These are phyloP conservation scores for Rhodotorula sp. DNA, from an alignment of 1,284 basidiomycete species.

Conservation along the genomic window DNA sequence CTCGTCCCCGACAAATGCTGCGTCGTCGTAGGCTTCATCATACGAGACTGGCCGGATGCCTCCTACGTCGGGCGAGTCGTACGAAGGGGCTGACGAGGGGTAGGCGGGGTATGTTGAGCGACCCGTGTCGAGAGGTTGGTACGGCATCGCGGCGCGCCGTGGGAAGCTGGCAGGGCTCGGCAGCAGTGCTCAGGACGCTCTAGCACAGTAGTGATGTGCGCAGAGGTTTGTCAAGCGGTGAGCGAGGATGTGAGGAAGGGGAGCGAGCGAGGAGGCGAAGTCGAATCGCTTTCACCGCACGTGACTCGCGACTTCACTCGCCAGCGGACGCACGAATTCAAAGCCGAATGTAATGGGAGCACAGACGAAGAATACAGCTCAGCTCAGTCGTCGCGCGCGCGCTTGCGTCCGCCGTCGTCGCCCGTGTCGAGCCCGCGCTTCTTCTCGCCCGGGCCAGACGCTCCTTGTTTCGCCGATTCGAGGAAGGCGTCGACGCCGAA, in stretches of 20 bases:
- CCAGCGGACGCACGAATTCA: too few species aligned
- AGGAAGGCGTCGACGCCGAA: slow-evolving; percentile 97
- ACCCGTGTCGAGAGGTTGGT: not conserved
- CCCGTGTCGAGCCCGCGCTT: slow-evolving; percentile 57
- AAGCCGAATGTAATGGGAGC: too few species aligned
- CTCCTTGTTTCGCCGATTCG: slow-evolving; percentile 86
- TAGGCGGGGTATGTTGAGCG: slow-evolving; percentile 1
- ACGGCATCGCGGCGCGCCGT: not conserved
- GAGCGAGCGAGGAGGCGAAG: too few species aligned
- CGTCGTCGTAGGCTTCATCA: slow-evolving; percentile 4
- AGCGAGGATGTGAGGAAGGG: too few species aligned
- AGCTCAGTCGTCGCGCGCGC: slow-evolving; percentile 24
- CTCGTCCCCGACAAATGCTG: not conserved
- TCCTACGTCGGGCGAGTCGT: not conserved
- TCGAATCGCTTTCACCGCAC: too few species aligned
- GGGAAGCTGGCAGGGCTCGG: too few species aligned
- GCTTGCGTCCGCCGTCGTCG: slow-evolving; percentile 34
- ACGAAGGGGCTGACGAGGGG: not conserved
- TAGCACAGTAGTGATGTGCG: too few species aligned
- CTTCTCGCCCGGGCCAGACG: slow-evolving; percentile 53
- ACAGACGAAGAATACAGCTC: not conserved
- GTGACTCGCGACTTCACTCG: too few species aligned
- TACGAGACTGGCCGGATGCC: slow-evolving; percentile 4
- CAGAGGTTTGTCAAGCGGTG: too few species aligned
- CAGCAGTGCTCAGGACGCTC: too few species aligned